These are phyloP conservation scores for Micromonas commoda DNA, from an alignment of 139 green algal species.

Conservation along the genomic window DNA sequence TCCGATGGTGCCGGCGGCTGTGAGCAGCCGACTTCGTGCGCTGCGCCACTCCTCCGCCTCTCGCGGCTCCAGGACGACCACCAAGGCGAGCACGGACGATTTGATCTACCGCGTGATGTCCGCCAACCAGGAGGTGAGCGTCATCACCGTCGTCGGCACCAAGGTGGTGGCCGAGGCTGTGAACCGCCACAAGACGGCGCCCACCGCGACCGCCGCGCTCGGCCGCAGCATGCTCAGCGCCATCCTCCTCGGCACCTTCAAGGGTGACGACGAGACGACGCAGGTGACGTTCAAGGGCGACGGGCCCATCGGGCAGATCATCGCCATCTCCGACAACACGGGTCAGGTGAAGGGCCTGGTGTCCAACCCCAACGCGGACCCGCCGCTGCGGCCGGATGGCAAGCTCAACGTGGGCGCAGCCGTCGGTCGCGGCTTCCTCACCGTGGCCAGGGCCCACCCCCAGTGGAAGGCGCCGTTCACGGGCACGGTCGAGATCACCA, in stretches of 20 bases:
- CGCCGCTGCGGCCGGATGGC: slow-evolving; percentile 65
- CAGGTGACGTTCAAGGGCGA: slow-evolving; percentile 78
- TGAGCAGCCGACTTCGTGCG: background rate
- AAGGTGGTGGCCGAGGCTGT: slow-evolving; percentile 68
- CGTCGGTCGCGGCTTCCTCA: slow-evolving; percentile 51
- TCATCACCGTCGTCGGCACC: slow-evolving; percentile 35
- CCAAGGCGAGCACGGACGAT: background rate
- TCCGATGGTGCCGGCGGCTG: background rate
- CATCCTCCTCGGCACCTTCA: slow-evolving; percentile 72
- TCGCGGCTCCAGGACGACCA: background rate
- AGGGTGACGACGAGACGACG: slow-evolving; percentile 53
- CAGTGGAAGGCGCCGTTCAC: slow-evolving; percentile 46
- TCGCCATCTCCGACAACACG: slow-evolving; percentile 12
- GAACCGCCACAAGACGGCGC: slow-evolving; percentile 57
- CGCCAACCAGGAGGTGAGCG: slow-evolving; percentile 19
- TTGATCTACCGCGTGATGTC: slow-evolving; percentile 20
- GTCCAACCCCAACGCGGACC: slow-evolving; percentile 61
- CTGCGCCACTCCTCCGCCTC: background rate
- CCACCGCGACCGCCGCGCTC: slow-evolving; percentile 77
- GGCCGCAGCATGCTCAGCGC: slow-evolving; percentile 70
- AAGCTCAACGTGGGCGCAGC: slow-evolving; percentile 72
- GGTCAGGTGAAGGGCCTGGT: slow-evolving; percentile 56
- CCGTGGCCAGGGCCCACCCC: slow-evolving; percentile 34
- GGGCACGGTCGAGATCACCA: slow-evolving; percentile 58
- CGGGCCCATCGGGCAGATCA: slow-evolving; percentile 51